Evolutionary conservation across 2,329 filamentous ascomycete genomes (phyloP), one percentile per base, ranked within the genome.

Genomic region (Apiospora pterosperma): DNA sequence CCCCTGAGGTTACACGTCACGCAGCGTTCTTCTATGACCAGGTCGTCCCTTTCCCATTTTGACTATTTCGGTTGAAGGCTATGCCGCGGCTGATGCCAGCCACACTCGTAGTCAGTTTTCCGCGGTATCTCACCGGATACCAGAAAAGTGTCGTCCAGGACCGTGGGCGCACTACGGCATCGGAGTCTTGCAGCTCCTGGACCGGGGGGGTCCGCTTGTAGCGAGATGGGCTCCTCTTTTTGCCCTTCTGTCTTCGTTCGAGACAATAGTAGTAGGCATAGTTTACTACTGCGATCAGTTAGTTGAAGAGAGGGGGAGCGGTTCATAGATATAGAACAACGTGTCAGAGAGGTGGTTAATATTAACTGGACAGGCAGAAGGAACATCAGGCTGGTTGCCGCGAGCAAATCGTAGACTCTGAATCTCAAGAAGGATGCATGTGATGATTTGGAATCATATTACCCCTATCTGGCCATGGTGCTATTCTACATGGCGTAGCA

Each of bases 91-190:
- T 75, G 64, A 85, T 76, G 1, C 79, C 83, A 3, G 78, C 73
- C 61, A n/a, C n/a, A n/a, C 42, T 87, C 84, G 63, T 86, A 87
- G 5, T 73, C 64, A 0, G 82, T 85, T 4, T 72, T 71, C 3
- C 84, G 75, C 1, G 84, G 84, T 14, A 86, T 85, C 63, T 81
- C 78, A 1, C 84, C 84, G 0, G 83, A 85, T n/a, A 86, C 73
- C 0, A 85, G 74, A 64, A 86, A 86, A 69, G 80, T 81, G 36
- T 79, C 74, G 38, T 83, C 81, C 3, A 86, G 76, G 1, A 83
- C 77, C 0, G 79, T 77, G 66, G 85, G 83, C 0, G 69, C 1
- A 86, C 68, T 0, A 48, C 67, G 0, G 74, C 82, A 0, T 82
- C 83, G 1, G 78, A 79, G 0, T 69, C 66, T 59, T 76, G 74